Base-by-base conservation (phyloP, 2,329 filamentous ascomycete genomes). In the Colletotrichum aenigma region DNA sequence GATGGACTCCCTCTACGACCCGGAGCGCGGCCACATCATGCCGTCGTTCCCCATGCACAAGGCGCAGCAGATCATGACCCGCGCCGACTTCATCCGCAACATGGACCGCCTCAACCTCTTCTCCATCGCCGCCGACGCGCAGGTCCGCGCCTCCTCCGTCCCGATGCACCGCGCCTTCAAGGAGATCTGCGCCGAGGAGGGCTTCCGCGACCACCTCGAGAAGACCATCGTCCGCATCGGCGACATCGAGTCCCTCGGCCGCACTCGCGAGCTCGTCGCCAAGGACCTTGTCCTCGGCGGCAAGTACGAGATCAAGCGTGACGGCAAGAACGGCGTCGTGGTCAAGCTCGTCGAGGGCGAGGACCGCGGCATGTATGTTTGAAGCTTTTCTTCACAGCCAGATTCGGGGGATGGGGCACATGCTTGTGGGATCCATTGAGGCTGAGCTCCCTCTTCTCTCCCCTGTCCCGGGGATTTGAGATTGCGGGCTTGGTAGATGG, bases 71-170 rank as follows among this genome's bases (percentile, higher is more conserved):
- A 94, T 98, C 82, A 98, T 98, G 96, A 98, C 97, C 16, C 91
- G 97, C 69, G 94, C 95, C 75, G 97, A 99, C 84, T 99, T 98
- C 83, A 96, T 98, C 80, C 93, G 97, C 79, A 90, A 93, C 76
- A 96, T 98, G 82, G 97, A 99, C 85, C 95, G 97, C 78, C 91
- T 97, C 76, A 98, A 98, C 82, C 91, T 99, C 75, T 98, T 98
- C 86, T 97, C 95, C 77, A 98, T 99, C 81, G 96, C 97, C 76
- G 95, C 93, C 74, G 90, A 91, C 55, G 95, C 96, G 18, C 94
- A 94, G 83, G 97, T 99, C 9, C 93, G 97, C 62, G 97, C 97
- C 2, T 96, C 97, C 83, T 96, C 94, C 3, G 96, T 99, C 30
- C 97, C 97, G 3, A 99, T 99, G 97, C 95, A 98, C 84, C 92